A percentile compares a stretch with the other conserved stretches of the same genome.
Conservation (phyloP, 2,329 filamentous ascomycete genomes). For the Trichoderma simmonsii region DNA sequence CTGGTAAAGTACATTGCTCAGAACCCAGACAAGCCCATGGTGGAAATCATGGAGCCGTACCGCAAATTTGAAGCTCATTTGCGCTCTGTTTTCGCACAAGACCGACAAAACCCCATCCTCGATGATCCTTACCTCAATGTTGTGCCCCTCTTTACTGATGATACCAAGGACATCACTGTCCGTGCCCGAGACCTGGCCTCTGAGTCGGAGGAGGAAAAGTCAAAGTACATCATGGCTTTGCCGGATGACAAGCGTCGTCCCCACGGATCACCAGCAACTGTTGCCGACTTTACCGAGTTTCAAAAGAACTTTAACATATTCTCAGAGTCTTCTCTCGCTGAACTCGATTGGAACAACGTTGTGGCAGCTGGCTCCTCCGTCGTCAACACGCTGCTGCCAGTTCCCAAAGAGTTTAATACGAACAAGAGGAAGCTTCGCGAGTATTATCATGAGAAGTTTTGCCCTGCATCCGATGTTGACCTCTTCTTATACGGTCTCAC, state of each 20-base stretch:
- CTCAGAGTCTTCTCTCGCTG: constrained; percentile 71
- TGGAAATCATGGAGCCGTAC: constrained; percentile 62
- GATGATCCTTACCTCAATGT: constrained; percentile 59
- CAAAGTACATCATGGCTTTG: constrained; percentile 68
- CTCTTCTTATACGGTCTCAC: constrained; percentile 78
- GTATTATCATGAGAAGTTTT: constrained; percentile 80
- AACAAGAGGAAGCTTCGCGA: constrained; percentile 63
- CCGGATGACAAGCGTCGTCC: constrained; percentile 58
- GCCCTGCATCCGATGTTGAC: constrained; percentile 82
- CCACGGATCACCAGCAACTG: constrained; percentile 64
- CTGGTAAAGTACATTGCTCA: constrained; percentile 53
- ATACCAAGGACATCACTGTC: constrained; percentile 56
- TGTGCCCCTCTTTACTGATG: constrained; percentile 60
- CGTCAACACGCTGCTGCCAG: constrained; percentile 72
- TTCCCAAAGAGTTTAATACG: constrained; percentile 57
- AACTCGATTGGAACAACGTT: constrained; percentile 79
- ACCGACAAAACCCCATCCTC: constrained; percentile 57
- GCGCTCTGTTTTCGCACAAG: constrained; percentile 66
- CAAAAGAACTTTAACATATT: constrained; percentile 78
- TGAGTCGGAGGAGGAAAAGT: constrained; percentile 59
- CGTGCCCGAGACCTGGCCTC: constrained; percentile 56
- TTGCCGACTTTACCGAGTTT: constrained; percentile 66
- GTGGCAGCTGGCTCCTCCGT: constrained; percentile 79
- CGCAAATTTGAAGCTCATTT: constrained; percentile 65
- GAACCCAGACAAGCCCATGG: constrained; percentile 51